Evolutionary conservation across 768 basidiomycete genomes (phyloP), one percentile per base, ranked within the genome.

Genomic region (Chalciporus chontae): DNA sequence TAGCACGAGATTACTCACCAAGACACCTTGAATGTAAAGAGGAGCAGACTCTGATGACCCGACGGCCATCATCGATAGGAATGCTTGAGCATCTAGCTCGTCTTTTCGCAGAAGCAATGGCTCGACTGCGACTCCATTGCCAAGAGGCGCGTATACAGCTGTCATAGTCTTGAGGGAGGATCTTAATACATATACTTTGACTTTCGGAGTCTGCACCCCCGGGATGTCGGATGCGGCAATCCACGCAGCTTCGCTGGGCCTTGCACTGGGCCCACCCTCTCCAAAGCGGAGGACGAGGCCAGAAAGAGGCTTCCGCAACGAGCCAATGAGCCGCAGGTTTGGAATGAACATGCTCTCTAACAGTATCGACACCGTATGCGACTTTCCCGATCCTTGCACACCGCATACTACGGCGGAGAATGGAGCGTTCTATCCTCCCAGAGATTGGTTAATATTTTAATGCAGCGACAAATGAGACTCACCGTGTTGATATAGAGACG

Each of bases 391-490:
- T 0, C 87, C 85, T 69, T 88, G 87, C 0, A 87, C 85, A 0
- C 86, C 86, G 45, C 86, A 89, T 3, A 88, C 77, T n/a, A 88
- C 59, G 0, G 85, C 82, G 0, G 87, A 87, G 57, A 87, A 84
- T 0, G 86, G 87, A 0, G 86, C 74, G 59, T 87, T 88, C 86
- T 87, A 51, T 14, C 9, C 37, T 31, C 27, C 39, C 29, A 9
- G 23, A 45, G 39, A 24, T 24, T 39, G 5, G 32, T 9, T 48
- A 26, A 50, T 27, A 31, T 31, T 51, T 36, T 15, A 49, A 15
- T 29, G 48, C 26, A 23, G 15, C 36, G 8, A 23, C 23, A 19
- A 14, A 47, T 41, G 24, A 14, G 34, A 43, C 71, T 61, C 57
- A 84, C 85, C 1, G 84, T 86, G 57, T 88, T 88, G 9, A 87